phyloP scores from a whole-genome alignment of 306 rosid species.

The Elaeagnus macrophylla region DNA sequence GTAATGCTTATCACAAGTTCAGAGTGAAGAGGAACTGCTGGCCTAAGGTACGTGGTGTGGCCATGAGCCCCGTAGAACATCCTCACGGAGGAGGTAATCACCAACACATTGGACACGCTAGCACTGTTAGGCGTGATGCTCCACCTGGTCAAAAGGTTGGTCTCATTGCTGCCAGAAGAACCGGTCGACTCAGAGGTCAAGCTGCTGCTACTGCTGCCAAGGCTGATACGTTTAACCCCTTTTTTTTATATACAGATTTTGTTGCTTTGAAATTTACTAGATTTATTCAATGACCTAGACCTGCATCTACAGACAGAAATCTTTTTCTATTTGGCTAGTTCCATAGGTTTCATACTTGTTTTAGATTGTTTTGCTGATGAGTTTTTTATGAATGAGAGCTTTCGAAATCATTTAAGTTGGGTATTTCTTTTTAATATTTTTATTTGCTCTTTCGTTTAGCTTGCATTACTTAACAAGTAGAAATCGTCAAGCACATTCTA shows the following conservation, averaged over 20 bases:
- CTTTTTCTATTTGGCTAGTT: conserved; percentile 1
- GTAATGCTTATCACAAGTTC: conserved; percentile 22
- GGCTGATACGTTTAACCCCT: conserved; percentile 1
- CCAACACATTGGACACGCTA: conserved; percentile 26
- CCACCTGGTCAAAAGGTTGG: conserved; percentile 29
- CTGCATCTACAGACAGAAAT: neutral
- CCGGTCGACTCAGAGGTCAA: conserved; percentile 24
- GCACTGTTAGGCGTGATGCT: conserved; percentile 26
- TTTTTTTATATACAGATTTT: neutral
- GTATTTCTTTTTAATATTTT: no score
- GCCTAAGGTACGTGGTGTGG: conserved; percentile 31
- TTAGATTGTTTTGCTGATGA: no score
- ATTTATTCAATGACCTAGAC: neutral
- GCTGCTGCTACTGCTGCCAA: conserved; percentile 22
- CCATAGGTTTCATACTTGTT: no score
- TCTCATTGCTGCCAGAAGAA: conserved; percentile 27
- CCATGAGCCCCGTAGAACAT: conserved; percentile 24
- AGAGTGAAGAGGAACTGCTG: conserved; percentile 31
- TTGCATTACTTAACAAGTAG: no score
- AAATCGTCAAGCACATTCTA: no score
- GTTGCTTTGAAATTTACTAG: neutral
- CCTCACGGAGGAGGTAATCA: conserved; percentile 29
- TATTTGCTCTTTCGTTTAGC: no score
- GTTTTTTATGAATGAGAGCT: no score
- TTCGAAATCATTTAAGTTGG: no score